phyloP scores from a whole-genome alignment of 371 early-diverging fungal genomes.

The Mucor ambiguus region DNA sequence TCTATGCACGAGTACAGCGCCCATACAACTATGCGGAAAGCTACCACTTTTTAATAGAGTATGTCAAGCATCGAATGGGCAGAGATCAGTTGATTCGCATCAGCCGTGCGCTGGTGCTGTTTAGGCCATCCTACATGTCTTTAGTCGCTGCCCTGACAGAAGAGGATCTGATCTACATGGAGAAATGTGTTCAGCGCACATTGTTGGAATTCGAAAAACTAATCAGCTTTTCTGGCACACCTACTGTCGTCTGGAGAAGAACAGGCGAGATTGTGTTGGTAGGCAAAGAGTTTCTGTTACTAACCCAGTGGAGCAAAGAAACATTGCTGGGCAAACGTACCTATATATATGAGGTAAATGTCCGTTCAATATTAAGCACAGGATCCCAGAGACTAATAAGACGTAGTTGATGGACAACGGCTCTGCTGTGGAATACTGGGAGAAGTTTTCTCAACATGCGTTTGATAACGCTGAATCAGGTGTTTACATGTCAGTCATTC shows the following conservation, averaged over 20 bases:
- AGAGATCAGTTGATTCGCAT: slow-evolving; percentile 78
- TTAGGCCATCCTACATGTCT: slow-evolving; percentile 86
- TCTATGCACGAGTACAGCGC: slow-evolving; percentile 68
- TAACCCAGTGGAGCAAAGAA: slow-evolving; percentile 83
- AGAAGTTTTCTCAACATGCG: slow-evolving; percentile 79
- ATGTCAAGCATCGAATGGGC: slow-evolving; percentile 77
- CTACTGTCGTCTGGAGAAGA: slow-evolving; percentile 89
- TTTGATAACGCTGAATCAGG: slow-evolving; percentile 83
- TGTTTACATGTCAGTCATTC: slow-evolving; percentile 72
- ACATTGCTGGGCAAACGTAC: slow-evolving; percentile 69
- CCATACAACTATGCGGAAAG: slow-evolving; percentile 85
- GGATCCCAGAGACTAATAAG: too few relatives aligned
- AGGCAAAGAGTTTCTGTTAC: slow-evolving; percentile 83
- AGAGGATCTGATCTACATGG: slow-evolving; percentile 86
- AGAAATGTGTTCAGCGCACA: slow-evolving; percentile 87
- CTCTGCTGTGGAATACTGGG: slow-evolving; percentile 88
- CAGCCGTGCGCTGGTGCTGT: slow-evolving; percentile 77
- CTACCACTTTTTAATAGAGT: slow-evolving; percentile 75
- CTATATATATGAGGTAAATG: slow-evolving; percentile 71
- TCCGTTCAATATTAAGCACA: too few relatives aligned
- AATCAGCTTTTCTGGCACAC: slow-evolving; percentile 84
- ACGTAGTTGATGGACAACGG: slow-evolving; percentile 78
- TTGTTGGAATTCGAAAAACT: slow-evolving; percentile 86
- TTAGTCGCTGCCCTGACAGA: slow-evolving; percentile 80
- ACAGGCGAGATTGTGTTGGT: slow-evolving; percentile 87